phyloP scores from a whole-genome alignment of 116 monocot species.

The Trichopus zeylanicus region DNA sequence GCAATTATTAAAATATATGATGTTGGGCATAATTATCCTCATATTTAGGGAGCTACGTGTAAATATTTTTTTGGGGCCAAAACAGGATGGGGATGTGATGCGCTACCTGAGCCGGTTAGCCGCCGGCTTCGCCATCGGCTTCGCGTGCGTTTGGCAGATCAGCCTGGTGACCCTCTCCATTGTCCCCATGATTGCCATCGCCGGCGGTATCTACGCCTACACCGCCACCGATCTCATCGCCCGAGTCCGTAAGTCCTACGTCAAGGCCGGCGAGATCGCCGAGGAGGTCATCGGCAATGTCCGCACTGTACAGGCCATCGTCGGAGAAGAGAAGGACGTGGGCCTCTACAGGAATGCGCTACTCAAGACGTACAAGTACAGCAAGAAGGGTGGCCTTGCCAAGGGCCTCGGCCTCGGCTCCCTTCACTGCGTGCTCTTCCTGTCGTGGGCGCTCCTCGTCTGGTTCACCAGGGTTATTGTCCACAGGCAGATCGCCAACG shows the following conservation, averaged over 20 bases:
- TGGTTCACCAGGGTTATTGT: constrained; percentile 69
- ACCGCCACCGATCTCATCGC: constrained; percentile 62
- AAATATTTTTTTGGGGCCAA: too few relatives aligned
- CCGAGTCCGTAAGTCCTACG: constrained; percentile 66
- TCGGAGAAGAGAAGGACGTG: constrained; percentile 68
- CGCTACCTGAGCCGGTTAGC: constrained; percentile 71
- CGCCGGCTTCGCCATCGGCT: constrained; percentile 59
- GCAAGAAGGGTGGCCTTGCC: constrained; percentile 54
- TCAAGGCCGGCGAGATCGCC: constrained; percentile 75
- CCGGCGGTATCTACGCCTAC: constrained; percentile 64
- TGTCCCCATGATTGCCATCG: constrained; percentile 65
- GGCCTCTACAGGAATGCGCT: constrained; percentile 38
- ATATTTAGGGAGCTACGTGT: too few relatives aligned
- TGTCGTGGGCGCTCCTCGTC: constrained; percentile 62
- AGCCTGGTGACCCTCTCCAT: constrained; percentile 73
- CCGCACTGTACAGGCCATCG: constrained; percentile 70
- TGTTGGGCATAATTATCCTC: too few relatives aligned
- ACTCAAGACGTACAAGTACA: constrained; percentile 48
- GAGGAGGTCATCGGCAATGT: constrained; percentile 73
- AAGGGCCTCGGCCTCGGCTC: constrained; percentile 71
- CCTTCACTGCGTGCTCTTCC: constrained; percentile 50
- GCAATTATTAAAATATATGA: too few relatives aligned
- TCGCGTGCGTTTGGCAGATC: constrained; percentile 64
- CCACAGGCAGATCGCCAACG: constrained; percentile 56
- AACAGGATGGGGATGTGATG: constrained; percentile 62